phyloP scores from a whole-genome alignment of 352 stramenopile genomes.

The Pythium guiyangense region DNA sequence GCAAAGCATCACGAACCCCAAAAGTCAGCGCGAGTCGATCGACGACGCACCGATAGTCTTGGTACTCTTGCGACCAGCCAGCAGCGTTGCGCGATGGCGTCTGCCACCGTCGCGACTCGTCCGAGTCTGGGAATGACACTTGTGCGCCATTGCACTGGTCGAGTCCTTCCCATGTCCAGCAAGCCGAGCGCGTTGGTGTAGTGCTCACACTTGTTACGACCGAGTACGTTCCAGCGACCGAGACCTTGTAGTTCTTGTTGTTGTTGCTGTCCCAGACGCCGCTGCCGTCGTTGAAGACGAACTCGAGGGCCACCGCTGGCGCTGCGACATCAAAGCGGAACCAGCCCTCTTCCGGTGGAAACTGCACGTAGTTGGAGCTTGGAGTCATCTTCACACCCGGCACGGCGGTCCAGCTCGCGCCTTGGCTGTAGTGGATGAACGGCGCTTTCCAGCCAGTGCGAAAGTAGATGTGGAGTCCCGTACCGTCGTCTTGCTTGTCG shows the following conservation, averaged over 20 bases:
- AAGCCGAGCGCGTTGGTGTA: conserved; percentile 25
- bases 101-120: conserved; percentile 40
- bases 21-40: too few relatives aligned
- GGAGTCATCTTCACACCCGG: conserved; percentile 28
- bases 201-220: conserved; percentile 24
- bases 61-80: conserved; percentile 24
- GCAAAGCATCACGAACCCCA: too few relatives aligned
- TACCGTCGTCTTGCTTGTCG: conserved; percentile 24
- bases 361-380: conserved; percentile 30
- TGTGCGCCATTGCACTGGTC: too few relatives aligned
- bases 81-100: conserved; percentile 35
- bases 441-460: conserved; percentile 21
- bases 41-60: conserved; percentile 52
- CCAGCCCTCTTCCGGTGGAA: conserved; percentile 33
- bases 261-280: conserved; percentile 40
- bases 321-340: conserved; percentile 29
- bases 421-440: conserved; percentile 36
- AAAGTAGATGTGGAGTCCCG: conserved; percentile 29
- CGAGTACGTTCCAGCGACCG: conserved; percentile 23
- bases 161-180: too few relatives aligned
- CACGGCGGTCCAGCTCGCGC: conserved; percentile 26
- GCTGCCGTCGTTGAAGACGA: conserved; percentile 42
- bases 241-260: conserved; percentile 36
- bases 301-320: conserved; percentile 18
- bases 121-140: conserved; percentile 11